phyloP scores from a whole-genome alignment of 179 eudicot genomes.

The Patellifolia procumbens region DNA sequence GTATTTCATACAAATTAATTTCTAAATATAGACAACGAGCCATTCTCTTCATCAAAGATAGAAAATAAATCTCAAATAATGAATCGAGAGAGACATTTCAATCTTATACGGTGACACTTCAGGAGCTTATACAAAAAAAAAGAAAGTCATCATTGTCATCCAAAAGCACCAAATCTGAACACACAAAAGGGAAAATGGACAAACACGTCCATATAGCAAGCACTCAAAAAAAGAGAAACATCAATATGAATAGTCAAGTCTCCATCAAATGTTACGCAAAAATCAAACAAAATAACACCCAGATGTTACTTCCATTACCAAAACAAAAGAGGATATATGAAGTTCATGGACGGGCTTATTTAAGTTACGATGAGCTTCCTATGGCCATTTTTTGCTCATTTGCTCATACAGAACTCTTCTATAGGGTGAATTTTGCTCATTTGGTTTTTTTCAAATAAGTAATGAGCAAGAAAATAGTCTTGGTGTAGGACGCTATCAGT shows the following conservation, averaged over 20 bases:
- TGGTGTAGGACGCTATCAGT: too few species aligned
- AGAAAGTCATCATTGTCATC: slow-evolving; percentile 3
- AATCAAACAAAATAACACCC: not conserved
- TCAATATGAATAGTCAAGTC: not conserved
- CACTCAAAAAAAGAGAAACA: slow-evolving; percentile 2
- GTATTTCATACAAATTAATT: too few species aligned
- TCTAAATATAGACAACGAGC: too few species aligned
- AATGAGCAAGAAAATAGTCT: too few species aligned
- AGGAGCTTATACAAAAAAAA: not conserved
- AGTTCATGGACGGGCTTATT: too few species aligned
- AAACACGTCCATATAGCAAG: not conserved
- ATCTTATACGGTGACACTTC: not conserved
- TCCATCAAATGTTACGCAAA: not conserved
- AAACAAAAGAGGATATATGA: not conserved
- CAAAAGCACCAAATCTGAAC: not conserved
- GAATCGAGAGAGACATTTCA: not conserved
- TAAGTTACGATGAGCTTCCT: too few species aligned
- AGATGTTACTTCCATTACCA: not conserved
- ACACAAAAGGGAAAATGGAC: not conserved
- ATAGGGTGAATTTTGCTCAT: too few species aligned
- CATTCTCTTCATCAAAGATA: too few species aligned
- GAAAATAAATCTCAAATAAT: not conserved
- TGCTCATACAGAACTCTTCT: too few species aligned
- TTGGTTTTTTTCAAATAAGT: too few species aligned
- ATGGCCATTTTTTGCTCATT: too few species aligned